Evolutionary conservation across 495 filamentous ascomycete species (phyloP).

Genomic region (Saxophila tyrrhenica): DNA sequence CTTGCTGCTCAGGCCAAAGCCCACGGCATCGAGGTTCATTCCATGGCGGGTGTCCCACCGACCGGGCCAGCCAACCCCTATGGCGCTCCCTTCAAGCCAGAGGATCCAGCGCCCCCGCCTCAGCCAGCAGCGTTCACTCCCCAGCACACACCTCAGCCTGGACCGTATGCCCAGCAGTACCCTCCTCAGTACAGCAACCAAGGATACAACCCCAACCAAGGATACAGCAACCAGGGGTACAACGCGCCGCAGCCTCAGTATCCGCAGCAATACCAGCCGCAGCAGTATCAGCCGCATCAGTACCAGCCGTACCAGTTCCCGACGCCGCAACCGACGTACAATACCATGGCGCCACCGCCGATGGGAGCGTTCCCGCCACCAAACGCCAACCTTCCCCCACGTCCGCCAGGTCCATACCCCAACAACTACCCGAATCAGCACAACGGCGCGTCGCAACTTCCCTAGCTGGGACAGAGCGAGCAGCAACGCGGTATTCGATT

Average conservation of each 20-base stretch:
- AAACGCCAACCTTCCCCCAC: too few species aligned
- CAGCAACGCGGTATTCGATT: too few species aligned
- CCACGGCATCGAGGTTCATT: conserved; percentile 82
- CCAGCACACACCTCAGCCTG: conserved; percentile 66
- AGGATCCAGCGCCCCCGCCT: conserved; percentile 34
- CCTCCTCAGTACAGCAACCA: neutral
- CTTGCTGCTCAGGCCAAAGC: conserved; percentile 86
- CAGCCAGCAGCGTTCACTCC: conserved; percentile 38
- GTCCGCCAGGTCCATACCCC: too few species aligned
- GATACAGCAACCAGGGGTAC: neutral
- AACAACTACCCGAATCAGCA: too few species aligned
- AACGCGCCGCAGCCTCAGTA: neutral
- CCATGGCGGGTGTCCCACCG: too few species aligned
- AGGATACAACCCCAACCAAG: neutral
- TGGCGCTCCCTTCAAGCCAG: too few species aligned
- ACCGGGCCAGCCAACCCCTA: too few species aligned
- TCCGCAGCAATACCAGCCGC: neutral
- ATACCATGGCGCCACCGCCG: neutral
- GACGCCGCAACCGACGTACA: neutral
- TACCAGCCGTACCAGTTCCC: neutral
- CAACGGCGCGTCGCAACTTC: too few species aligned
- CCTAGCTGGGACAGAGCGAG: too few species aligned
- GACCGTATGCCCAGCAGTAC: neutral
- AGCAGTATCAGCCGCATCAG: neutral
- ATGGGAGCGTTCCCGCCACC: too few species aligned